phyloP scores from a whole-genome alignment of 2,329 filamentous ascomycete genomes.

The Bertia moriformis region DNA sequence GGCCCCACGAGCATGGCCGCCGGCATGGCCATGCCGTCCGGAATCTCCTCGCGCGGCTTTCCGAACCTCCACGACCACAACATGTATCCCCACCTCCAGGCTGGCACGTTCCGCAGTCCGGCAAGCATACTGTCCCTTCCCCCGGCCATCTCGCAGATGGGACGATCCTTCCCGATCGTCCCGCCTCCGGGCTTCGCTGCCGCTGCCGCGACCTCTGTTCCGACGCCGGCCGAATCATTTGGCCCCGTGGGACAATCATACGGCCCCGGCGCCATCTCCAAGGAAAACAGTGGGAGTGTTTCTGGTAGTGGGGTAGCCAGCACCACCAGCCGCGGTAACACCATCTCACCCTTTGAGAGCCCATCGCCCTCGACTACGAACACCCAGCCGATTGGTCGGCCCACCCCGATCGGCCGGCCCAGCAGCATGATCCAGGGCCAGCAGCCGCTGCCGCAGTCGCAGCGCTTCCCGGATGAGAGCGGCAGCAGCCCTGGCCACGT shows the following conservation, averaged over 20 bases:
- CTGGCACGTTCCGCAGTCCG: slow-evolving; percentile 23
- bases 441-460: slow-evolving; percentile 16
- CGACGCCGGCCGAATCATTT: slow-evolving; percentile 23
- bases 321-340: too few relatives aligned
- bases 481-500: slow-evolving; percentile 23
- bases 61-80: too few relatives aligned
- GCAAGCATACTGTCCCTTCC: slow-evolving; percentile 19
- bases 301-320: too few relatives aligned
- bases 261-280: slow-evolving; percentile 42
- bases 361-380: slow-evolving; percentile 16
- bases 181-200: too few relatives aligned
- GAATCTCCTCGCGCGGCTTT: too few relatives aligned
- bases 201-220: slow-evolving; percentile 39
- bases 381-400: slow-evolving; percentile 60
- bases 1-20: too few relatives aligned
- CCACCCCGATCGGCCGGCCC: slow-evolving; percentile 76
- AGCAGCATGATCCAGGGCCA: slow-evolving; percentile 52
- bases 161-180: too few relatives aligned
- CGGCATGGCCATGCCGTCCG: too few relatives aligned
- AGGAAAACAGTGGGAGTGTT: too few relatives aligned
- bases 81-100: slow-evolving; percentile 31
- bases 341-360: slow-evolving; percentile 55
- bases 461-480: slow-evolving; percentile 8
- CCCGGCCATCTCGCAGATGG: slow-evolving; percentile 16
- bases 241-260: slow-evolving; percentile 20